A percentile compares a stretch with the other conserved stretches of the same genome.
These are phyloP conservation scores for Trametes cinnabarina DNA, from an alignment of 768 basidiomycete genomes.

Conservation along the genomic window DNA sequence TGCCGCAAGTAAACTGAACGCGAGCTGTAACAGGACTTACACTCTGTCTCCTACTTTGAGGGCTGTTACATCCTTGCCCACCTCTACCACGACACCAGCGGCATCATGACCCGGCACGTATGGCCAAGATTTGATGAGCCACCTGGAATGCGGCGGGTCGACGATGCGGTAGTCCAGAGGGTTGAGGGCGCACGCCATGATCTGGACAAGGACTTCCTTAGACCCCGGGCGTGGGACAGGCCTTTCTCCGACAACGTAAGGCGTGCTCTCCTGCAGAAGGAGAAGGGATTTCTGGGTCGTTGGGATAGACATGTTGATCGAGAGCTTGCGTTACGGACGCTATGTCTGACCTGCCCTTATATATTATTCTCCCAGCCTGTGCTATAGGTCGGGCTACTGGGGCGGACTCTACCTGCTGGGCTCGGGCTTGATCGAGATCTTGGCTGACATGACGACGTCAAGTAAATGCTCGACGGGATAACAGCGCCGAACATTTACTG, in stretches of 20 bases:
- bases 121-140: constrained; percentile 35
- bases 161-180: constrained; percentile 28
- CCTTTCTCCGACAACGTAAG: constrained; percentile 6
- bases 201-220: constrained; percentile 42
- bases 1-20: too few species aligned
- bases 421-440: too few species aligned
- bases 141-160: constrained; percentile 7
- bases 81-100: constrained; percentile 38
- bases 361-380: too few species aligned
- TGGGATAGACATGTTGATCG: not conserved
- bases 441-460: too few species aligned
- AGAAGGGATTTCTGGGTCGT: constrained; percentile 17
- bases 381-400: too few species aligned
- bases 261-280: constrained; percentile 4
- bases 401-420: too few species aligned
- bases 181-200: constrained; percentile 42
- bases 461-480: too few species aligned
- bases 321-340: not conserved
- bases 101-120: constrained; percentile 19
- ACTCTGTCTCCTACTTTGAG: constrained; percentile 43
- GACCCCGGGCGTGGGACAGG: constrained; percentile 34
- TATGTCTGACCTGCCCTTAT: too few species aligned
- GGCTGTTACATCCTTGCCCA: constrained; percentile 38
- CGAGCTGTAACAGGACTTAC: constrained; percentile 20
- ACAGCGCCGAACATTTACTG: too few species aligned